phyloP scores from a whole-genome alignment of 2,329 filamentous ascomycete species.

The Helicocarpus griseus region DNA sequence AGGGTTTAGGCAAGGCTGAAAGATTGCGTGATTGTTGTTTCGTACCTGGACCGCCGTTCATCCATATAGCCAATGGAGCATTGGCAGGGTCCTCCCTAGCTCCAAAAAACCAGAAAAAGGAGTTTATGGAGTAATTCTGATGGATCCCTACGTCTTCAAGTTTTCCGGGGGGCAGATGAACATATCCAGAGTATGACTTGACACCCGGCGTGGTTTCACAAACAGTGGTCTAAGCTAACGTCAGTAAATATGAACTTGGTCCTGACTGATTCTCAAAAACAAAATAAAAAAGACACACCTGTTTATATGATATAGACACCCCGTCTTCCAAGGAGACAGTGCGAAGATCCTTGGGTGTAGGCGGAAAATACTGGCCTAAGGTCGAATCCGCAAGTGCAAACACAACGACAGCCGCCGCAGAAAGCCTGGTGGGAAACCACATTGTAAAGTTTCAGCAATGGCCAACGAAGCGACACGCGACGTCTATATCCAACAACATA shows the following conservation, averaged over 20 bases:
- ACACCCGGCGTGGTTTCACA: conserved; percentile 50
- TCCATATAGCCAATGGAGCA: conserved; percentile 52
- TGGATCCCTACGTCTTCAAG: conserved; percentile 28
- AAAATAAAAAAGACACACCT: conserved; percentile 22
- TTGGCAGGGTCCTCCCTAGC: conserved; percentile 42
- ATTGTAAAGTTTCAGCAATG: not conserved
- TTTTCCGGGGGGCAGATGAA: conserved; percentile 44
- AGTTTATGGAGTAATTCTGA: conserved; percentile 51
- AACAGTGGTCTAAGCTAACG: conserved; percentile 30
- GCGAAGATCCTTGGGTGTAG: conserved; percentile 30
- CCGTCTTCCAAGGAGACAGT: conserved; percentile 33
- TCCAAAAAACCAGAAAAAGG: conserved; percentile 59
- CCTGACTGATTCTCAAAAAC: not conserved
- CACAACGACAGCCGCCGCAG: not conserved
- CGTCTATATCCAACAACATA: not conserved
- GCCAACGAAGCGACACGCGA: not conserved
- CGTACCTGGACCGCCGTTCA: conserved; percentile 56
- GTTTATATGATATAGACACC: conserved; percentile 37
- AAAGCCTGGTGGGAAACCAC: not conserved
- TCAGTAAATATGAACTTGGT: not conserved
- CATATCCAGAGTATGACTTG: conserved; percentile 49
- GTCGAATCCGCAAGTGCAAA: not conserved
- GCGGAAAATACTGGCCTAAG: conserved; percentile 23
- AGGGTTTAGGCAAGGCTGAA: too few species aligned
- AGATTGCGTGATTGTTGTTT: too few species aligned